Evolutionary conservation across 139 green algal species (phyloP), one percentile per base, ranked within the genome.

Genomic region (Yamagishiella unicocca): DNA sequence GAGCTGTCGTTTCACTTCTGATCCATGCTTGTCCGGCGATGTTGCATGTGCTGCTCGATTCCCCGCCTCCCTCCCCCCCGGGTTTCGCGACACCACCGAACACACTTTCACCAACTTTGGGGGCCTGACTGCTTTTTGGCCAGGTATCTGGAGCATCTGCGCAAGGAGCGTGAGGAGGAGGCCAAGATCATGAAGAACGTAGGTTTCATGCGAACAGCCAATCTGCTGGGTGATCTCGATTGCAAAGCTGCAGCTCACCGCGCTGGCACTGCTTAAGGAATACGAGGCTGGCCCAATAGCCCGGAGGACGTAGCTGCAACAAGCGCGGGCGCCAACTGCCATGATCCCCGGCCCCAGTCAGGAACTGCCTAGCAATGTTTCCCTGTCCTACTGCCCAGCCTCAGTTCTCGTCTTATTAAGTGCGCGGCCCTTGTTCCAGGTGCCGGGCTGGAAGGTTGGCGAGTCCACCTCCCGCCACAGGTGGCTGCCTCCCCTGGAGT

Each of bases 171-270:
- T 3, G 88, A 91, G 62, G 85, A 92, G 87, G 93, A 97, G 90
- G 91, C 90, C 0, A 82, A 89, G 43, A 88, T 97, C n/a, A 96
- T 96, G 94, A 96, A 96, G 85, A 72, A 95, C 78, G 93, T 96
- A 87, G 90, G 94, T 87, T 58, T 58, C 50, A 58, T 58, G 50
- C 50, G 50, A 58, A 58, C 14, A 58, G 50, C 14, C 50, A 17
- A 58, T 25, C 50, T 58, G 17, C 17, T 17, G 17, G 17, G 17
- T n/a, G n/a, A n/a, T n/a, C n/a, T n/a, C 50, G 14, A 58, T 58
- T 25, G 50, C 12, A 12, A 12, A 12, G 50, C 50, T 17, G 17
- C 17, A 58, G 12, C 50, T 17, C 50, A 58, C 14, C 50, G 12
- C 50, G 50, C 17, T 25, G 12, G 17, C 12, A 58, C 50, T 17